A percentile compares a stretch with the other conserved stretches of the same genome.
Evolutionary conservation across 2,329 filamentous ascomycete species (phyloP).

Genomic region (Trichophyton rubrum): DNA sequence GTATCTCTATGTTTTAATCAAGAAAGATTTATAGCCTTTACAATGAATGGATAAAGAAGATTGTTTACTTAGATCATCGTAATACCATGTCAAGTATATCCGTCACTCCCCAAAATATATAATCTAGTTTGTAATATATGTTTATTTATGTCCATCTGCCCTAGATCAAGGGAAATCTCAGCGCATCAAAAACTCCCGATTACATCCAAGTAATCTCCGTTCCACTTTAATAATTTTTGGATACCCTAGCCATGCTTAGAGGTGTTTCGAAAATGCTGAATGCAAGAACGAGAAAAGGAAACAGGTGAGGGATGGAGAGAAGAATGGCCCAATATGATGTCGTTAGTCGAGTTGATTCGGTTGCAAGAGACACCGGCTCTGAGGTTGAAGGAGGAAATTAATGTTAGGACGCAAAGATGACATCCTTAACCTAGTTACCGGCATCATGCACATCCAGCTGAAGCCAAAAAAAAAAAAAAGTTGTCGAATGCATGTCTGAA

Average conservation of each 20-base stretch:
- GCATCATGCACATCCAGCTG: neutral
- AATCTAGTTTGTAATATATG: neutral
- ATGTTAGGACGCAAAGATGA: neutral
- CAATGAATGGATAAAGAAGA: neutral
- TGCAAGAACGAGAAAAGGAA: neutral
- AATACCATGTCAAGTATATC: neutral
- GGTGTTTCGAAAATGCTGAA: neutral
- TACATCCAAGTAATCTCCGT: neutral
- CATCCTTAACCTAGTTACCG: neutral
- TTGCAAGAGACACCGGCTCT: neutral
- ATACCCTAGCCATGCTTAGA: neutral
- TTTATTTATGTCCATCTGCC: neutral
- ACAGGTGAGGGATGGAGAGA: neutral
- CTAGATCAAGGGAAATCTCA: neutral
- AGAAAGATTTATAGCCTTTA: neutral
- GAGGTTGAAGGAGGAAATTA: neutral
- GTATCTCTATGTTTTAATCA: neutral
- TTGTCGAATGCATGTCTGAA: neutral
- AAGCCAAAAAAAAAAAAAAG: neutral
- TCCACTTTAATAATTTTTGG: neutral
- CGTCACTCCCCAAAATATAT: neutral
- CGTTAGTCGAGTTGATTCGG: neutral
- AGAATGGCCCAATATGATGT: neutral
- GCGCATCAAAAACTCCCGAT: conserved; percentile 1
- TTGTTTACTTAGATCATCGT: neutral